Conservation (phyloP, 768 basidiomycete species). For the Dacryopinax primogenitus region DNA sequence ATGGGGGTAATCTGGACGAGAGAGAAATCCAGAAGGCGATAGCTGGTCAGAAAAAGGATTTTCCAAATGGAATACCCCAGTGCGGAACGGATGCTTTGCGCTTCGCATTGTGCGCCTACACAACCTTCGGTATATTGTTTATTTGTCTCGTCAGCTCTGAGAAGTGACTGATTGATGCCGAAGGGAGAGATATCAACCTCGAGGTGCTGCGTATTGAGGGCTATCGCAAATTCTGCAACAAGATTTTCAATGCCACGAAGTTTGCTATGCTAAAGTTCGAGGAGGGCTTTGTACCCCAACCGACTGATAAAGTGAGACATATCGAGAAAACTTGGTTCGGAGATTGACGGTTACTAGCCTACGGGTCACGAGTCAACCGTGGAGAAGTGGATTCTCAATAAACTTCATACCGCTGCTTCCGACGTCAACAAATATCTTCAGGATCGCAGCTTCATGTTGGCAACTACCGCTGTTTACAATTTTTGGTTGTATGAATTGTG, state of each 20-base stretch:
- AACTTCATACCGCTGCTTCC: slow-evolving; percentile 66
- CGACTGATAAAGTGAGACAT: slow-evolving; percentile 47
- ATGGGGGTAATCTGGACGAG: slow-evolving; percentile 85
- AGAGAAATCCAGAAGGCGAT: slow-evolving; percentile 85
- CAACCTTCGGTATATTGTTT: slow-evolving; percentile 52
- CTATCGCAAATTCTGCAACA: slow-evolving; percentile 99
- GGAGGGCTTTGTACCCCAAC: slow-evolving; percentile 61
- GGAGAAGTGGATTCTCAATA: slow-evolving; percentile 91
- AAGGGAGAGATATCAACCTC: slow-evolving; percentile 92
- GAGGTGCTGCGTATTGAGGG: slow-evolving; percentile 94
- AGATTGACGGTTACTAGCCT: slow-evolving; percentile 37
- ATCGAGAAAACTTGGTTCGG: background rate
- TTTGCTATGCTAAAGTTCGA: slow-evolving; percentile 98
- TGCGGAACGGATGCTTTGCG: slow-evolving; percentile 94
- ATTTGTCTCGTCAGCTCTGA: background rate
- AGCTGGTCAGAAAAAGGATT: slow-evolving; percentile 95
- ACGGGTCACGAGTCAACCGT: slow-evolving; percentile 84
- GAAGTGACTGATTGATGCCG: background rate
- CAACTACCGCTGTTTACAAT: slow-evolving; percentile 71
- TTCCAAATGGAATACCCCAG: slow-evolving; percentile 96
- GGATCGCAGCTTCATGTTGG: slow-evolving; percentile 84
- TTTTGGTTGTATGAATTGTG: slow-evolving; percentile 99
- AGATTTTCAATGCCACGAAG: slow-evolving; percentile 97
- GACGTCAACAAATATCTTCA: slow-evolving; percentile 64
- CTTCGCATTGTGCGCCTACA: slow-evolving; percentile 91